Evolutionary conservation across 2,329 filamentous ascomycete species (phyloP), one percentile per base, ranked within the genome.

Genomic region (Myotisia sp.): DNA sequence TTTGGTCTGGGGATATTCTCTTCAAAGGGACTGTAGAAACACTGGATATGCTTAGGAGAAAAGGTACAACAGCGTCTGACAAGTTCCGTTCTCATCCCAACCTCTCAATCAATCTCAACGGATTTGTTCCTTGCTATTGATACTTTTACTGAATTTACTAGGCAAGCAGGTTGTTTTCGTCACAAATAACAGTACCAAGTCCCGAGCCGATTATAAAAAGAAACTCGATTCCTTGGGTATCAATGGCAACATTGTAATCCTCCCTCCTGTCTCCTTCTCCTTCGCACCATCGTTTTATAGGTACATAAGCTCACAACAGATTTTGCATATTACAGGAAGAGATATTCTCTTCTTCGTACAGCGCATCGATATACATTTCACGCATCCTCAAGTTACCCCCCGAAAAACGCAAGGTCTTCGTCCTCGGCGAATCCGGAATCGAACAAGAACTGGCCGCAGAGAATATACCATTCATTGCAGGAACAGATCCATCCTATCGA

Each of bases 111-210:
- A n/a, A n/a, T n/a, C n/a, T n/a, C n/a, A n/a, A n/a, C n/a, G n/a
- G n/a, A n/a, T n/a, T n/a, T n/a, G n/a, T n/a, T n/a, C n/a, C n/a
- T n/a, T n/a, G 20, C 13, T 2, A 12, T 16, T 30, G 16, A 31
- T 24, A 32, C 22, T 27, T 10, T 24, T 21, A 13, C 21, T 24
- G 21, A 22, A 12, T 17, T 34, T 34, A 14, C 19, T 42, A 90
- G 86, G 83, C 53, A 98, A 98, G 60, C 79, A 79, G 54, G 71
- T 90, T 21, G 76, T 98, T 36, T 98, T 98, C 53, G 90, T 98
- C 34, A 98, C 90, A 26, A 98, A 98, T 64, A 98, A 98, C 65
- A 94, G 85, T 52, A 95, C 90, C 37, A 98, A 98, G 57, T 93
- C 87, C 7, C 79, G 90, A 37, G 66, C 71, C 32, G 85, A 94